These are phyloP conservation scores for Xylaria castorea DNA, from an alignment of 495 filamentous ascomycete species.

Conservation along the genomic window DNA sequence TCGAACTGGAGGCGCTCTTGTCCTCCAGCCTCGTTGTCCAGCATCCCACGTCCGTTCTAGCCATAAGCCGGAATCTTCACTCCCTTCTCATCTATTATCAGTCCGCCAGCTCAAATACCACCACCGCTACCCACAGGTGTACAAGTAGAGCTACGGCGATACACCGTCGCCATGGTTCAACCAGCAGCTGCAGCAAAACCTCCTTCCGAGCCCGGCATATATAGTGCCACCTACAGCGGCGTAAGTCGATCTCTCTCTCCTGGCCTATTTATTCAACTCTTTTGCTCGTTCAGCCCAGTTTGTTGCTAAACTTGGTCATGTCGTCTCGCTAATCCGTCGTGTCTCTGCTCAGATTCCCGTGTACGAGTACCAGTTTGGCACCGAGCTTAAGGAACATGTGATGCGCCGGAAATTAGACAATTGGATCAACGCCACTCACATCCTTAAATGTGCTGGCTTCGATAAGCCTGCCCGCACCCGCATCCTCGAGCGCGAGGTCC, in stretches of 20 bases:
- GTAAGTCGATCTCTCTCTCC: conserved; percentile 60
- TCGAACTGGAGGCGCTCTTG: neutral
- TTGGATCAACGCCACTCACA: conserved; percentile 97
- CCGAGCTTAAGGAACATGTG: conserved; percentile 72
- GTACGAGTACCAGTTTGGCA: conserved; percentile 82
- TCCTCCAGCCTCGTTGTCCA: neutral
- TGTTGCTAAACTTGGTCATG: conserved; percentile 57
- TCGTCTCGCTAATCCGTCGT: conserved; percentile 29
- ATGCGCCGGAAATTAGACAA: conserved; percentile 90
- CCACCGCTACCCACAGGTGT: neutral
- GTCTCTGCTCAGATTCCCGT: conserved; percentile 78
- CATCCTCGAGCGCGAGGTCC: conserved; percentile 95
- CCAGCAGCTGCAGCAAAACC: conserved; percentile 33
- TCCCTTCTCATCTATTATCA: neutral
- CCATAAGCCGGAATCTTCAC: neutral
- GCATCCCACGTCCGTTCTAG: neutral
- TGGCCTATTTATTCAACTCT: conserved; percentile 13
- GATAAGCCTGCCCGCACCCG: conserved; percentile 90
- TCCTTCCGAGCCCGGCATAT: conserved; percentile 58
- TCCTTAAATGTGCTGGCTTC: conserved; percentile 76
- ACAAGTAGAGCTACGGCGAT: neutral
- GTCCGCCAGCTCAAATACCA: neutral
- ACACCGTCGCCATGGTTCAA: conserved; percentile 47
- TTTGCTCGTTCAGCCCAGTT: neutral
- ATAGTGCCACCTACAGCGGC: conserved; percentile 93